Evolutionary conservation across 345 rosid genomes (phyloP), one percentile per base, ranked within the genome.

Genomic region (Hibiscus trionum): DNA sequence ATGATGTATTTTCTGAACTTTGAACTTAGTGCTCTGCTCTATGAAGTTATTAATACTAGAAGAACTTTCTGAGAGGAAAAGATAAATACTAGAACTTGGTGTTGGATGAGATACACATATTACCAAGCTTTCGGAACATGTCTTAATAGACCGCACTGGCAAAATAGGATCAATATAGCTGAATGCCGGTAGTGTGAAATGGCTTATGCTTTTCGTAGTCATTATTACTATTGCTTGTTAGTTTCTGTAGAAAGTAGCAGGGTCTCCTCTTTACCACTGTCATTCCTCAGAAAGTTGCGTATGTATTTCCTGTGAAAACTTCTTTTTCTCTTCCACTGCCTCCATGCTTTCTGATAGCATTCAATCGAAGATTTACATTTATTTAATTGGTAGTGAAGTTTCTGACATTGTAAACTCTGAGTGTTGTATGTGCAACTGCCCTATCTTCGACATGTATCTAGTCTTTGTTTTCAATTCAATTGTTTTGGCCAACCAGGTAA

Each of bases 401-500:
- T 66, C 73, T 21, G 9, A 16, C 61, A 27, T 26, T 27, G 17
- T 19, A 29, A 21, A 17, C 19, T 57, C 12, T 73, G 59, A 21
- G 27, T 55, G 59, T 55, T 19, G 26, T n/a, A 53, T 2, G 39
- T 35, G 39, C 39, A 35, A 35, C 1, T 17, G 11, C 59, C 59
- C 12, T 69, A 61, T 4, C 6, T 26, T 63, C 42, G 33, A 49
- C 65, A 61, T 55, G n/a, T 21, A 63, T 11, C 35, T 75, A 19
- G 26, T 57, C 24, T 58, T 60, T 37, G 2, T 15, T 33, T 62
- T 15, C 26, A 31, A 15, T 47, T 27, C 42, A 27, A 2, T 49
- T 68, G 42, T 39, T 79, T 70, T 61, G 37, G 60, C 55, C 69
- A 52, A 74, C 46, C 80, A 59, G 62, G 62, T 59, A 59, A 59